Evolutionary conservation across 2,329 filamentous ascomycete species (phyloP), one percentile per base, ranked within the genome.

Genomic region (Colletotrichum camelliae): DNA sequence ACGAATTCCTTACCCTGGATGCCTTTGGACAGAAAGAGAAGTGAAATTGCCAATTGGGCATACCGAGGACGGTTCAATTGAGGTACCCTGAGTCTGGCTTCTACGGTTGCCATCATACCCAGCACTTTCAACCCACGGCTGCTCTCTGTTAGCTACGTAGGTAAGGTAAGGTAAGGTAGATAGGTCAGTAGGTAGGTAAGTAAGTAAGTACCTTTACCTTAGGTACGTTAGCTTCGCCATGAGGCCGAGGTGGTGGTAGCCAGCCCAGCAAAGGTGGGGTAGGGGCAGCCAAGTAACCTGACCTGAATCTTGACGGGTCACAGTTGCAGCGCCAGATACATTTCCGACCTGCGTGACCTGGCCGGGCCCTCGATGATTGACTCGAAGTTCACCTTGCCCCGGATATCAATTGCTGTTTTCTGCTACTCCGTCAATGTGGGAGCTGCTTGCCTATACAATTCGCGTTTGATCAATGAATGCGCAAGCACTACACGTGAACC

Each of bases 181-280:
- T 58, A 58, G 55, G 55, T 29, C 24, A 8, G 39, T 48, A 48
- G 37, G n/a, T 58, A 58, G 55, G 55, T 58, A 31, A 21, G 55
- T 58, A 31, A 21, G 55, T 15, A 29, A 21, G 27, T 48, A n/a
- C 39, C 18, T 48, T 48, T 48, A 48, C 39, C 18, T 48, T 10
- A 24, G 24, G 24, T 24, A 24, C 24, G 24, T 24, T 24, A 48
- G 39, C 18, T 48, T 15, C 7, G 27, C 29, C 29, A 10, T 24
- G 39, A 31, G 39, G 7, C 27, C 12, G 21, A 16, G n/a, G 60
- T 21, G 33, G 31, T 64, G 60, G 33, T 21, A 24, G 60, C 72
- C 35, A 71, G 73, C 70, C 70, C 64, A 75, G 74, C 70, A 48
- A 61, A 73, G 74, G 70, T 76, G 74, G 74, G 74, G 70, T 74